Conservation (phyloP, 345 rosid genomes). For the Lenwebbia sp. region DNA sequence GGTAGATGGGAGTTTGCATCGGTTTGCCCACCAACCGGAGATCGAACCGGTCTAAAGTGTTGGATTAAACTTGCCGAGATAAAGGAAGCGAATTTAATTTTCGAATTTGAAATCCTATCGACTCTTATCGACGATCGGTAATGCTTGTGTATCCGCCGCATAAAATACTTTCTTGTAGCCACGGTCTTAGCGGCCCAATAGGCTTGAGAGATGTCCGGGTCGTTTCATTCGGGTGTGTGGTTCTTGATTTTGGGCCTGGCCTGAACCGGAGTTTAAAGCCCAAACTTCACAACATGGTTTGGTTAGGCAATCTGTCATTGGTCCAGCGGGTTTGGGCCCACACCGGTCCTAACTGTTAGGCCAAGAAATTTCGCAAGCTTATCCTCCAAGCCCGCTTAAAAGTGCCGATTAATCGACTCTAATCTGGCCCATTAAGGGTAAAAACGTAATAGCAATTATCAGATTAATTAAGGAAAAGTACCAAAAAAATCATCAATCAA, state of each 20-base stretch:
- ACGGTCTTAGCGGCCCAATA: not conserved
- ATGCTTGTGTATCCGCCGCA: fast-evolving
- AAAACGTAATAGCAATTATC: no score
- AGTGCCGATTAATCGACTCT: not conserved
- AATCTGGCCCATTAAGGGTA: not conserved
- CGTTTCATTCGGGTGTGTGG: not conserved
- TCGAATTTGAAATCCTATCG: not conserved
- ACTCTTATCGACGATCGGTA: not conserved
- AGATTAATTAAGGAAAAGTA: not conserved
- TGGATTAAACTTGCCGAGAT: not conserved
- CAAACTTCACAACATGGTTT: not conserved
- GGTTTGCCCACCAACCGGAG: not conserved
- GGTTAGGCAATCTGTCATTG: not conserved
- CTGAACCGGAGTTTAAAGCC: not conserved
- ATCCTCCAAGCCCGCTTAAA: not conserved
- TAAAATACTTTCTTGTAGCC: not conserved
- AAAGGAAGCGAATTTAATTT: not conserved
- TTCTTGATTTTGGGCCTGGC: not conserved
- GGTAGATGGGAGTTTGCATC: not conserved
- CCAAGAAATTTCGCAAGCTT: not conserved
- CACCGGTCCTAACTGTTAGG: not conserved
- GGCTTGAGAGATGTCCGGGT: not conserved
- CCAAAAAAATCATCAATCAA: no score
- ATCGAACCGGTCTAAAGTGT: not conserved
- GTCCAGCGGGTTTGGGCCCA: not conserved